Conservation (phyloP, 1,284 basidiomycete species). For the Ceratobasidium sp. region DNA sequence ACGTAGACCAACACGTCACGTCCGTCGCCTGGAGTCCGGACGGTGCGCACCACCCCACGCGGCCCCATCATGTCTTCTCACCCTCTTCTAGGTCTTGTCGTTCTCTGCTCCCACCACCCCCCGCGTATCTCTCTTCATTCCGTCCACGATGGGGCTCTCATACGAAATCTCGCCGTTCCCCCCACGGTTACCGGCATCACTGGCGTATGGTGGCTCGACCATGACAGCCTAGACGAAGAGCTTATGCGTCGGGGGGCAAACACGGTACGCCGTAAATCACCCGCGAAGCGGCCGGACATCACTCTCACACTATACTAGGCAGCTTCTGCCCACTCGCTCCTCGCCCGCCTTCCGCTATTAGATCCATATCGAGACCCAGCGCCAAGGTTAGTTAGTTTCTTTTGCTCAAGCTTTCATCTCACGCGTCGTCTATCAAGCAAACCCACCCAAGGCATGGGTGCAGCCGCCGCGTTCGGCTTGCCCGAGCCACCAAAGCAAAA, state of each 20-base stretch:
- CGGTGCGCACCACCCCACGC: conserved; percentile 62
- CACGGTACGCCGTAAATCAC: conserved; percentile 64
- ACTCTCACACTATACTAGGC: conserved; percentile 62
- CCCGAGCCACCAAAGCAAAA: conserved; percentile 52
- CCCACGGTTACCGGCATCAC: conserved; percentile 57
- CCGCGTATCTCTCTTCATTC: conserved; percentile 77
- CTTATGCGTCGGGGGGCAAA: conserved; percentile 76
- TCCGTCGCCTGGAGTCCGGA: conserved; percentile 83
- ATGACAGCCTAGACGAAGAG: conserved; percentile 66
- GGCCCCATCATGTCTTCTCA: conserved; percentile 28
- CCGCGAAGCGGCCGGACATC: background rate
- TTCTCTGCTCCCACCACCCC: conserved; percentile 72
- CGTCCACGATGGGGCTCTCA: conserved; percentile 75
- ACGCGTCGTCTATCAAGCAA: conserved; percentile 21
- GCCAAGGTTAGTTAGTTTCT: conserved; percentile 9
- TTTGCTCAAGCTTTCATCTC: background rate
- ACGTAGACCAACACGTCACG: conserved; percentile 57
- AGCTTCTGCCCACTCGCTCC: conserved; percentile 78
- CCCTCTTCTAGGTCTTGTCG: conserved; percentile 51
- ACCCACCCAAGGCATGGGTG: conserved; percentile 26
- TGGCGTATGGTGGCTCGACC: conserved; percentile 78
- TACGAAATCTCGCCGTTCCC: conserved; percentile 62
- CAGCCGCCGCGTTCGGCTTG: conserved; percentile 40
- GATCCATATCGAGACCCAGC: conserved; percentile 60
- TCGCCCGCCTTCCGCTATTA: conserved; percentile 75